Evolutionary conservation across 2,329 filamentous ascomycete species (phyloP).

Genomic region (Stagonosporopsis chrysanthemi): DNA sequence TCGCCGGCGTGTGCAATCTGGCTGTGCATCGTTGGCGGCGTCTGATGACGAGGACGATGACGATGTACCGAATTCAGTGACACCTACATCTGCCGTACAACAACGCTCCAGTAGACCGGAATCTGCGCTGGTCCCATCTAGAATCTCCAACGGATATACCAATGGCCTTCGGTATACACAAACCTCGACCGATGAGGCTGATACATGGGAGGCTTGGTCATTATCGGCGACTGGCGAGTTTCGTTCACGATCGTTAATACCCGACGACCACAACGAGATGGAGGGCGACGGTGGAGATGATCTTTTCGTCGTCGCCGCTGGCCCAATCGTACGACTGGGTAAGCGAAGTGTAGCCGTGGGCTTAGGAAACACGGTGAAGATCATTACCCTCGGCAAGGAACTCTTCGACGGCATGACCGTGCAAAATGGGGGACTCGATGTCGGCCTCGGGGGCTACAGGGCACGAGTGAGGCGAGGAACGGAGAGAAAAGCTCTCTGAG

Average conservation of each 20-base stretch:
- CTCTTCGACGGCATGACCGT: constrained; percentile 59
- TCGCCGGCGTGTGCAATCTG: constrained; percentile 54
- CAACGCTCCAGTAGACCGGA: constrained; percentile 32
- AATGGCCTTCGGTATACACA: constrained; percentile 7
- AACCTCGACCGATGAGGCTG: constrained; percentile 29
- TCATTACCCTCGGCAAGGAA: constrained; percentile 72
- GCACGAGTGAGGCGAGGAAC: constrained; percentile 8
- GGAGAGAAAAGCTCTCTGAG: constrained; percentile 13
- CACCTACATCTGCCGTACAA: constrained; percentile 37
- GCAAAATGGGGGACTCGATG: constrained; percentile 6
- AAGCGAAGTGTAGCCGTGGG: constrained; percentile 71
- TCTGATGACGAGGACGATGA: constrained; percentile 36
- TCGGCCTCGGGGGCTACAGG: constrained; percentile 10
- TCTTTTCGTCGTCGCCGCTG: constrained; percentile 70
- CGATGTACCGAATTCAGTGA: constrained; percentile 18
- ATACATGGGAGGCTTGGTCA: constrained; percentile 64
- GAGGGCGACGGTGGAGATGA: constrained; percentile 49
- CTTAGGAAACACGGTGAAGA: constrained; percentile 76
- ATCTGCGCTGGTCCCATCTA: constrained; percentile 13
- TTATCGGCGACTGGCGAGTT: constrained; percentile 58
- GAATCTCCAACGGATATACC: constrained; percentile 10
- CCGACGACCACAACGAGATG: constrained; percentile 26
- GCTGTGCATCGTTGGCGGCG: constrained; percentile 37
- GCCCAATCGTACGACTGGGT: constrained; percentile 70
- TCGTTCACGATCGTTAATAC: constrained; percentile 48